These are phyloP conservation scores for Diaporthe sp. DNA, from an alignment of 2,329 filamentous ascomycete species.

Conservation along the genomic window DNA sequence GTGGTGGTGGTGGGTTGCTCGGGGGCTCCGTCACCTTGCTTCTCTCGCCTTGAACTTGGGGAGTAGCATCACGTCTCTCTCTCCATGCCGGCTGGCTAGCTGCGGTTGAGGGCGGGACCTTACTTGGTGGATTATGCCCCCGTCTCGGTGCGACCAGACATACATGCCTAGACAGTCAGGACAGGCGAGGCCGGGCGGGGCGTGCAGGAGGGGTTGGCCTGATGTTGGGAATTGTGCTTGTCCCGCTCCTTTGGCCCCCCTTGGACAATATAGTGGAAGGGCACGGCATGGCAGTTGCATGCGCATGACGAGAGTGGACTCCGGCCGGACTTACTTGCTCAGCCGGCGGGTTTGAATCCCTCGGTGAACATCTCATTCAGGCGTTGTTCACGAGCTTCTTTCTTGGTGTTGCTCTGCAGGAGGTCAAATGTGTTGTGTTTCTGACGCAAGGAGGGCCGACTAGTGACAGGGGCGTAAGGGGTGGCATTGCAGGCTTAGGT, in stretches of 20 bases:
- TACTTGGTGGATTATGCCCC: constrained; percentile 2
- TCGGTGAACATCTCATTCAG: not conserved
- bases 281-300: not conserved
- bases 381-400: not conserved
- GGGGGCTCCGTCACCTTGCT: not conserved
- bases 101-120: not conserved
- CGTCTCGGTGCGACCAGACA: not conserved
- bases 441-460: constrained; percentile 21
- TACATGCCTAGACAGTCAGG: not conserved
- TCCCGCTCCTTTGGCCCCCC: not conserved
- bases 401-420: constrained; percentile 14
- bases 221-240: not conserved
- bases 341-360: not conserved
- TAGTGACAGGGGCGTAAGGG: not conserved
- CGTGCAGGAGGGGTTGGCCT: not conserved
- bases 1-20: not conserved
- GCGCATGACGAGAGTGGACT: not conserved
- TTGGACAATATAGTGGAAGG: not conserved
- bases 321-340: constrained; percentile 1
- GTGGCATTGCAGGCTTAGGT: constrained; percentile 27
- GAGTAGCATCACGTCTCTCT: not conserved
- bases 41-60: not conserved
- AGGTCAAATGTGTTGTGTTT: not conserved
- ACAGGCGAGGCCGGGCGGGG: constrained; percentile 10
- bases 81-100: not conserved